These are phyloP conservation scores for Cyclanthera cordifolia DNA, from an alignment of 306 rosid species.

Conservation along the genomic window DNA sequence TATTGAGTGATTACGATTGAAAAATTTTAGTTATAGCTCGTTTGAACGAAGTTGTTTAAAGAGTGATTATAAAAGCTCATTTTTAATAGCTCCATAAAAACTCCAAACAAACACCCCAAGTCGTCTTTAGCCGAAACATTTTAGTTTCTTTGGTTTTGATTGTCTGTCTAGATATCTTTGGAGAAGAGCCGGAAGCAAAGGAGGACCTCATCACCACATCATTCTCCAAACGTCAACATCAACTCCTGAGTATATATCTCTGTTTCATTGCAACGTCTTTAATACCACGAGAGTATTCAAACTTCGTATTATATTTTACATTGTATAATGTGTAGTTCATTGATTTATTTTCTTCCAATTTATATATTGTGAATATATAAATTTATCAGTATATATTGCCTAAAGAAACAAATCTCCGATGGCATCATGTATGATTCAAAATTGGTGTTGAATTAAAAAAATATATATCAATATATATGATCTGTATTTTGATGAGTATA, in stretches of 20 bases:
- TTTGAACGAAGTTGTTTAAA: no score
- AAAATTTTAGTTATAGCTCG: no score
- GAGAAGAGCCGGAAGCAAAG: constrained; percentile 41
- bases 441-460: no score
- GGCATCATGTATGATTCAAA: no score
- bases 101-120: no score
- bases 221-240: constrained; percentile 10
- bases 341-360: background rate
- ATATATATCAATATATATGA: background rate
- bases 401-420: no score
- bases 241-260: constrained; percentile 2
- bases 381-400: background rate
- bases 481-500: background rate
- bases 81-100: no score
- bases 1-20: no score
- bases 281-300: background rate
- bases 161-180: constrained; percentile 55
- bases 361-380: background rate
- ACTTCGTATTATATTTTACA: background rate
- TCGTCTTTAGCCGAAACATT: constrained; percentile 1
- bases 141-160: constrained; percentile 11
- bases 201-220: constrained; percentile 22
- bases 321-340: background rate
- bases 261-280: background rate
- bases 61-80: no score